Evolutionary conservation across 805 yeast genomes (phyloP).

Genomic region (Hanseniaspora thailandica): DNA sequence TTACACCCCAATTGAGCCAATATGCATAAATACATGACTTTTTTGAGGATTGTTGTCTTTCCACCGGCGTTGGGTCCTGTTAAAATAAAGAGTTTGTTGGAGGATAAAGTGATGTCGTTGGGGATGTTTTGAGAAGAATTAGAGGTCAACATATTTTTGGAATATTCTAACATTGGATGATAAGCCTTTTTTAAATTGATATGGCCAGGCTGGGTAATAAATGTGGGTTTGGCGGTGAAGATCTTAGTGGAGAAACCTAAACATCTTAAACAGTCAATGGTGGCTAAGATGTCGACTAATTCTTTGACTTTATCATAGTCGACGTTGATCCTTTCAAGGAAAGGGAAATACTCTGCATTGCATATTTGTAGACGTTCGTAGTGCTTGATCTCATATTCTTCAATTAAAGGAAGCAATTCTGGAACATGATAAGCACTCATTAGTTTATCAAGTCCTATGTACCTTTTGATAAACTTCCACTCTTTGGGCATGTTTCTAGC

Average conservation of each 20-base stretch:
- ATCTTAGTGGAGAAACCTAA: conserved; percentile 41
- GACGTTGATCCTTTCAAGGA: conserved; percentile 30
- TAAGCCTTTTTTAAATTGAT: conserved; percentile 47
- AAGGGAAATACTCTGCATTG: conserved; percentile 21
- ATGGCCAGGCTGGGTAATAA: conserved; percentile 33
- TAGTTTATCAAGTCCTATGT: too few relatives aligned
- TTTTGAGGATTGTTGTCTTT: conserved; percentile 64
- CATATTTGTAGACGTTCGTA: not conserved
- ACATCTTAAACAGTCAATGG: conserved; percentile 56
- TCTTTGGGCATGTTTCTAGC: not conserved
- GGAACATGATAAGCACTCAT: not conserved
- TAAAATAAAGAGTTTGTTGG: conserved; percentile 47
- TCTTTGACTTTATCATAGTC: conserved; percentile 32
- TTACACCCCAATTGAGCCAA: conserved; percentile 71
- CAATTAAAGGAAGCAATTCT: not conserved
- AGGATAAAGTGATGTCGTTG: conserved; percentile 46
- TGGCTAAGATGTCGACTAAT: conserved; percentile 39
- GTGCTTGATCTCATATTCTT: not conserved
- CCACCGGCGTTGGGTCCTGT: conserved; percentile 91
- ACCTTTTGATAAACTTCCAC: not conserved
- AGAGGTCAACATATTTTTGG: not conserved
- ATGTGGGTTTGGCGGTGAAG: conserved; percentile 39
- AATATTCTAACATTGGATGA: conserved; percentile 50
- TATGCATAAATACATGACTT: conserved; percentile 55
- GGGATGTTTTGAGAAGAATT: conserved; percentile 43